Percentiles rank a stretch among this genome's conserved stretches.
These are phyloP conservation scores for Russula brevipes DNA, from an alignment of 768 basidiomycete genomes.

Conservation along the genomic window DNA sequence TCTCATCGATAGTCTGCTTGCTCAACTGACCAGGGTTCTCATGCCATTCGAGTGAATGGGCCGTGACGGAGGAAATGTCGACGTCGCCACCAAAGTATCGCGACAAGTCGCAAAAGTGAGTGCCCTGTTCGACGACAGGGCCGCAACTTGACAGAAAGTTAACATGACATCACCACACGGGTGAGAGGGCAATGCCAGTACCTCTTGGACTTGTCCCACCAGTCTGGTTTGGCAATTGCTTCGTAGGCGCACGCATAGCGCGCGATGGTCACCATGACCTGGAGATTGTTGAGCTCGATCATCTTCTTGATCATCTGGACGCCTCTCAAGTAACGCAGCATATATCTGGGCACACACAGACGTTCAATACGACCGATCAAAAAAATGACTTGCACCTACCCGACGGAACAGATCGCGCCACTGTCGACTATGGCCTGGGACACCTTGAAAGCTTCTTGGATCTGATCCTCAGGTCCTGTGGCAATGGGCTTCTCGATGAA, in stretches of 20 bases:
- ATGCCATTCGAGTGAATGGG: constrained; percentile 89
- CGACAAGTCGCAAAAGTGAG: constrained; percentile 95
- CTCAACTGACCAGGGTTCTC: constrained; percentile 82
- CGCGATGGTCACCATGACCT: constrained; percentile 93
- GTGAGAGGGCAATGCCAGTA: constrained; percentile 26
- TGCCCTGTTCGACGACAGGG: constrained; percentile 86
- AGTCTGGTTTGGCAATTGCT: constrained; percentile 72
- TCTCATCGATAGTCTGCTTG: constrained; percentile 81
- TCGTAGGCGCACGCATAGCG: constrained; percentile 90
- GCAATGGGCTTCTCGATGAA: constrained; percentile 93
- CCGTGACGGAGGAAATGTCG: constrained; percentile 70
- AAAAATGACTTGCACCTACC: constrained; percentile 42
- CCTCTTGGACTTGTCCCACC: constrained; percentile 94
- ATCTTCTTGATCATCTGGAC: constrained; percentile 97
- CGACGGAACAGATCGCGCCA: constrained; percentile 80
- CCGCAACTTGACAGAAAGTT: constrained; percentile 48
- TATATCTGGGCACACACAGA: constrained; percentile 52
- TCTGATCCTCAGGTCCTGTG: constrained; percentile 66
- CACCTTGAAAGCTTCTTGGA: constrained; percentile 64
- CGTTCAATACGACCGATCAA: not conserved
- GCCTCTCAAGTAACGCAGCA: constrained; percentile 89
- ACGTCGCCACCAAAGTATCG: constrained; percentile 97
- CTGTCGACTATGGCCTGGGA: constrained; percentile 65
- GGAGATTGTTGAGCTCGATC: constrained; percentile 88
- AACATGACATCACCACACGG: constrained; percentile 1